These are phyloP conservation scores for Dalbergia oliveri DNA, from an alignment of 306 rosid species.

Conservation along the genomic window DNA sequence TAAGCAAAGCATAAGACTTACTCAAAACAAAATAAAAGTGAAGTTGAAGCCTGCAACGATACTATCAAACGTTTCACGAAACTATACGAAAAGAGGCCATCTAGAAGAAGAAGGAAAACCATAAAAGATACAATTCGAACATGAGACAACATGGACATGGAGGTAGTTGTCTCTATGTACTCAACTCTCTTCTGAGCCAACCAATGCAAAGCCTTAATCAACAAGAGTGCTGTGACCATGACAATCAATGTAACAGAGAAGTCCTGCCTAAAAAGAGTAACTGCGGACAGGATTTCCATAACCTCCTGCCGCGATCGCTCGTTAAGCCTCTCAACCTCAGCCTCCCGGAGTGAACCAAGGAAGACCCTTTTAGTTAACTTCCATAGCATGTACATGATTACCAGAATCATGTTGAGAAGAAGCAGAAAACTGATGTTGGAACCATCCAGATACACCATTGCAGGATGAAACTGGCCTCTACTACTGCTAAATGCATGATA, in stretches of 20 bases:
- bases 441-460: slow-evolving; percentile 91
- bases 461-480: slow-evolving; percentile 90
- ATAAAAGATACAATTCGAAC: slow-evolving; percentile 91
- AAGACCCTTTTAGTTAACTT: slow-evolving; percentile 82
- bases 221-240: slow-evolving; percentile 84
- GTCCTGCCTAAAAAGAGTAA: slow-evolving; percentile 95
- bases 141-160: slow-evolving; percentile 79
- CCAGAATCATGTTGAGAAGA: slow-evolving; percentile 94
- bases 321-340: slow-evolving; percentile 97
- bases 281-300: slow-evolving; percentile 96
- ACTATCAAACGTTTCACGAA: slow-evolving; percentile 66
- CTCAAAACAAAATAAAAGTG: slow-evolving; percentile 91
- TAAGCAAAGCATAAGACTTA: slow-evolving; percentile 52
- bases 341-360: slow-evolving; percentile 92
- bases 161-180: slow-evolving; percentile 97
- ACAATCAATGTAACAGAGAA: slow-evolving; percentile 92
- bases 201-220: slow-evolving; percentile 97
- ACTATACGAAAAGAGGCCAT: slow-evolving; percentile 75
- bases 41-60: slow-evolving; percentile 87
- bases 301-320: slow-evolving; percentile 99
- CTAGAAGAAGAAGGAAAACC: slow-evolving; percentile 85
- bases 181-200: slow-evolving; percentile 98
- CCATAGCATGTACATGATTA: slow-evolving; percentile 87
- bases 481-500: slow-evolving; percentile 95
- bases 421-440: slow-evolving; percentile 95